Evolutionary conservation across 2,329 filamentous ascomycete genomes (phyloP), one percentile per base, ranked within the genome.

Genomic region (Pseudocercospora vitis): DNA sequence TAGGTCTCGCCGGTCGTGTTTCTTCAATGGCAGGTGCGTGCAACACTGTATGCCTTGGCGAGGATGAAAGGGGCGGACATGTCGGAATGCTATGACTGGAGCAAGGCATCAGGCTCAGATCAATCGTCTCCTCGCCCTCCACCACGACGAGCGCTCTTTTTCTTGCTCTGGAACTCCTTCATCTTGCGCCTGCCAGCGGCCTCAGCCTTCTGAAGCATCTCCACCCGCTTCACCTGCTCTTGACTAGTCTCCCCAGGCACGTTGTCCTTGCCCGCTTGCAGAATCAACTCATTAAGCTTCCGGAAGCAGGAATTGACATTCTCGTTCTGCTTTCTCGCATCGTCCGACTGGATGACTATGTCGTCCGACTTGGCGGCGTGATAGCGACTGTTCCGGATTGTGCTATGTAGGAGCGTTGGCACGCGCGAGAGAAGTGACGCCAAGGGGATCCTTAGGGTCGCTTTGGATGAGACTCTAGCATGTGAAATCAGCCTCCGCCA

Each of bases 381-480:
- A 67, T 83, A 84, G 57, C 81, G 80, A 9, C 78, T 83, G 14
- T 70, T 60, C 39, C 74, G 73, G 50, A 86, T 72, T 23, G 74
- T 65, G 39, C 68, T 60, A 67, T 84, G 82, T 7, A 86, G 70
- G 7, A 81, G 61, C 16, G 67, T 69, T 37, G 83, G 83, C 18
- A 86, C 67, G 37, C 81, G 68, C 8, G 76, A 74, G 9, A 84
- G 68, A 33, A 86, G 73, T 6, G 73, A 67, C 19, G 75, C 70
- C 47, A 83, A 69, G 14, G 80, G 74, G 28, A 86, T 70, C 60
- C 78, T 80, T 28, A 86, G 68, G n/a, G 82, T 85, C 52, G 82
- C 83, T 73, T 86, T 86, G 29, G 83, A 84, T 66, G 83, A 85
- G 59, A 85, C 80, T 75, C 83, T 86, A 68, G 51, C 8, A 26